Evolutionary conservation across 1,284 basidiomycete genomes (phyloP), one percentile per base, ranked within the genome.

Genomic region (Ganoderma lucidum): DNA sequence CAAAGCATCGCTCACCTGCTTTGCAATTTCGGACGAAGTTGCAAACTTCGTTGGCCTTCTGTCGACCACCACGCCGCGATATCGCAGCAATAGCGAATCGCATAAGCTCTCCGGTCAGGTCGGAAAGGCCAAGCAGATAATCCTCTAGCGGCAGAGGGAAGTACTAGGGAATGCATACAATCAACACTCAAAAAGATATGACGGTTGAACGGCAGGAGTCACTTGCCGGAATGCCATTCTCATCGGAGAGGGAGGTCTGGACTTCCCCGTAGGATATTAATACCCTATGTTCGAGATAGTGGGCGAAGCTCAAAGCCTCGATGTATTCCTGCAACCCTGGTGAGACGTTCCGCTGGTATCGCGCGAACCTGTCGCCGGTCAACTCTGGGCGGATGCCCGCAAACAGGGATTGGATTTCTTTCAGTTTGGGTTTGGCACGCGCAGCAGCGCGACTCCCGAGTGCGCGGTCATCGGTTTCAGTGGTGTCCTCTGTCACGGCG

Each of bases 61-160:
- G 83, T 62, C 91, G 88, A 32, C 94, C 92, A 1, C 92, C 92
- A 42, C 89, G 89, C 30, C 88, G 88, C 9, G 91, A 84, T 60
- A 93, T 88, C 15, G 89, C 85, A 55, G 90, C 93, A 70, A 97
- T 98, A 4, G 96, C 96, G 72, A 93, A 94, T 45, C 97, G 89
- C 97, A 99, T 99, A n/a, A 97, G 88, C 81, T 99, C 97, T 55
- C 97, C 97, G 0, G 96, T 98, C 42, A 99, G 84, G 80, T 99
- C 97, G 1, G 95, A 96, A 39, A 98, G 83, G 17, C 97, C 97
- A 2, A 99, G 88, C 17, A 98, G 84, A 79, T 98, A 99, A 75
- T 98, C 96, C 65, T 92, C 89, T 35, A 88, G 78, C 2, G 94
- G 85, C 37, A 95, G 76, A 14, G 89, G 87, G 73, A 95, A 89